phyloP scores from a whole-genome alignment of 2,329 filamentous ascomycete genomes.

The Colletotrichum chrysophilum region DNA sequence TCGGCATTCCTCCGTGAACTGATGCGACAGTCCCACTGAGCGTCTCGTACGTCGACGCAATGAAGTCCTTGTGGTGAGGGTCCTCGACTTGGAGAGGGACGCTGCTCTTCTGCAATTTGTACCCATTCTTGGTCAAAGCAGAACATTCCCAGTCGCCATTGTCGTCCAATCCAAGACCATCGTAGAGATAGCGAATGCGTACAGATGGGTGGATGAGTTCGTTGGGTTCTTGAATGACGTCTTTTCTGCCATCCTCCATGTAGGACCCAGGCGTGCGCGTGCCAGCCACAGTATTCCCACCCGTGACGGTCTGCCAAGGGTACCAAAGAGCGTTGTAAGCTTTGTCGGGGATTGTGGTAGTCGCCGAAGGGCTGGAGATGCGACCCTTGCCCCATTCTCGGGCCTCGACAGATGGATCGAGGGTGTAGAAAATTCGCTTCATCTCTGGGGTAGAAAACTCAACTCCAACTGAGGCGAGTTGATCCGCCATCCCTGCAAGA shows the following conservation, averaged over 20 bases:
- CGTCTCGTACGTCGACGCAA: conserved; percentile 12
- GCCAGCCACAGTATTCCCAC: background rate
- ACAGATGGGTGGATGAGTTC: conserved; percentile 36
- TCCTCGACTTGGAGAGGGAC: background rate
- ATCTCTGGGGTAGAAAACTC: conserved; percentile 27
- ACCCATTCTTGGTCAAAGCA: conserved; percentile 21
- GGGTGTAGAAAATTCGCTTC: conserved; percentile 23
- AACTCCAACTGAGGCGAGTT: conserved; percentile 26
- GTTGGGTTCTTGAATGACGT: conserved; percentile 12
- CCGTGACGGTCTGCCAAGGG: background rate
- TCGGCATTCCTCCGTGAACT: background rate
- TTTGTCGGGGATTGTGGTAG: conserved; percentile 9
- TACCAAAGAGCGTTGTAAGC: background rate
- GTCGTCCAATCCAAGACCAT: conserved; percentile 33
- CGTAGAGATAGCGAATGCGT: conserved; percentile 34
- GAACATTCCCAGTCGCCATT: conserved; percentile 26
- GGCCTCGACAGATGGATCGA: conserved; percentile 4
- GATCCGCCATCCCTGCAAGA: conserved; percentile 26
- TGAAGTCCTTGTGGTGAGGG: background rate
- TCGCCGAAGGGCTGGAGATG: conserved; percentile 20
- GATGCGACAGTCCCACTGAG: conserved; percentile 3
- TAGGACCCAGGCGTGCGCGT: conserved; percentile 29
- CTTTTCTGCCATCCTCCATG: conserved; percentile 14
- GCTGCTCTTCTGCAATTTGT: background rate
- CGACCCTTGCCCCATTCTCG: conserved; percentile 24